Evolutionary conservation across 2,329 filamentous ascomycete species (phyloP), one percentile per base, ranked within the genome.

Genomic region (Xylariaceae sp.): DNA sequence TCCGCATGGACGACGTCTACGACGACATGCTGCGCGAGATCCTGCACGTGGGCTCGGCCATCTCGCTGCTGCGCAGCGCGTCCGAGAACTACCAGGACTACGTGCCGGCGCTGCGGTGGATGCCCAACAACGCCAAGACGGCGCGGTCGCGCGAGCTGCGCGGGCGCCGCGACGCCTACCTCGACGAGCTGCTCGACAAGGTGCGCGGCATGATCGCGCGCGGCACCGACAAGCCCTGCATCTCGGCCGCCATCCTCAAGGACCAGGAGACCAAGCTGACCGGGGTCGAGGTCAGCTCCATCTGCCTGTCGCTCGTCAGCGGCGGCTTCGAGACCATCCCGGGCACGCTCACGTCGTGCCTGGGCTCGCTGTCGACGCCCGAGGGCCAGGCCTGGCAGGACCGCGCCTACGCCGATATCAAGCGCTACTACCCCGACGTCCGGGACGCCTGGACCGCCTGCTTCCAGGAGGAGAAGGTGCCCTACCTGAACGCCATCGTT

Each of bases 291-390:
- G 67, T 74, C 12, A 65, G 61, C 2, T 71, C 65, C 0, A 73
- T 73, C 25, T 72, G 69, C 39, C 50, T 73, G 0, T 69, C 65
- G 0, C 55, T 74, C 2, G 68, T 73, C 0, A 69, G 64, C 14
- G 69, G 69, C 9, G 69, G 68, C 0, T 73, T 73, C 31, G 69
- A 73, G 44, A 72, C 68, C 0, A 72, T 73, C 29, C 67, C 69
- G 0, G 68, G 68, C 1, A 72, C 68, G 0, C 40, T 72, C n/a
- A 71, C 68, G 0, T 67, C 63, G 5, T 66, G 63, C 28, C 64
- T 73, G 26, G 68, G 67, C 2, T 70, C 65, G 0, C 51, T 74
- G 0, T 63, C 57, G 1, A 72, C 67, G 0, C 50, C 55, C 0
- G 63, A 66, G 42, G 68, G 69, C 0, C 68, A 71, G 38, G 41